Evolutionary conservation across 2,329 filamentous ascomycete genomes (phyloP), one percentile per base, ranked within the genome.

Genomic region (Aspergillus bombycis): DNA sequence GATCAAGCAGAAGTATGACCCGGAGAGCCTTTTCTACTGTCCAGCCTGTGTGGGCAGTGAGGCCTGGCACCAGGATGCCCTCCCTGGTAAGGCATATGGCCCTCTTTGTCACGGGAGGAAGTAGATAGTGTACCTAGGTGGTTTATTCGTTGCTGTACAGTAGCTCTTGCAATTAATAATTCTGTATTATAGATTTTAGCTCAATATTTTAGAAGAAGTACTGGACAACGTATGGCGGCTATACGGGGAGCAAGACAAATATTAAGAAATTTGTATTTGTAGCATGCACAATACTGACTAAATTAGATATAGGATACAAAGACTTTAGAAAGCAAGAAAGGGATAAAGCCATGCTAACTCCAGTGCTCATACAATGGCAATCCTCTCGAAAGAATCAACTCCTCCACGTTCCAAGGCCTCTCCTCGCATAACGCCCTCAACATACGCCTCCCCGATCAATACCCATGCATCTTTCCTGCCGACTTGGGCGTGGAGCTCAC

Each of bases 1-100:
- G 14, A 65, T 68, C n/a, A 68, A 68, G 57, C 45, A 43, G 10
- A 62, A 65, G 34, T 68, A 68, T 38, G 66, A 68, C 11, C 62
- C 64, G 1, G 56, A 56, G 1, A 54, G 57, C 6, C n/a, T 68
- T 10, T 66, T 68, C 58, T 68, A 66, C 28, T 68, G 66, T 34
- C 66, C 64, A 2, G 63, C 56, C 8, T 68, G 66, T 21, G 66
- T 68, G 9, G 66, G 66, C 14, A 68, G 66, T 21, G 14, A 53
- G 23, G 26, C 28, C 9, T 67, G 62, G 62, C 57, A 60, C 19
- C 43, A 62, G 28, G 19, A 56, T 1, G n/a, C 19, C 21, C 12
- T 63, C 10, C 45, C 46, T 1, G 53, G 54, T 11, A 48, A 60
- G 45, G 34, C 57, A 4, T 63, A 60, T 34, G 62, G 58, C 5